A percentile compares a stretch with the other conserved stretches of the same genome.
phyloP scores from a whole-genome alignment of 1,139 yeast genomes.

The Fermentozyma sake region DNA sequence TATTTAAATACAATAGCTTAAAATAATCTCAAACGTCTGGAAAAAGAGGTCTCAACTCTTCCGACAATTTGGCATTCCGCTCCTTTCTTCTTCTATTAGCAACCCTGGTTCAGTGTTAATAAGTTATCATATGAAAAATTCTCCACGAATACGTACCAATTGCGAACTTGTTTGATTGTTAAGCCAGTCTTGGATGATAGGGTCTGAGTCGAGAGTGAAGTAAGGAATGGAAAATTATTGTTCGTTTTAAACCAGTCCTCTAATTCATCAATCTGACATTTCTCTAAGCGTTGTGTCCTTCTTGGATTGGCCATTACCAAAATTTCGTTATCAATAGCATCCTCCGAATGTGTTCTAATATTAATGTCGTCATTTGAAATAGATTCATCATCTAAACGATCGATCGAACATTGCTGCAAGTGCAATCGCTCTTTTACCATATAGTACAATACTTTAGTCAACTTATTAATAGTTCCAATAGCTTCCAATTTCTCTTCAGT shows the following conservation, averaged over 20 bases:
- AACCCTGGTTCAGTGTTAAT: constrained; percentile 8
- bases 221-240: constrained; percentile 4
- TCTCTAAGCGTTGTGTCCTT: background rate
- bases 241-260: constrained; percentile 7
- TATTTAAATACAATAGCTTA: constrained; percentile 3
- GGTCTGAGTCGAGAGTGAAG: background rate
- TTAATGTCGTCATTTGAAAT: no score
- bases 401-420: constrained; percentile 1
- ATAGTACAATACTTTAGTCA: background rate
- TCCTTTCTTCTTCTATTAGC: constrained; percentile 11
- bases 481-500: constrained; percentile 1
- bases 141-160: constrained; percentile 12
- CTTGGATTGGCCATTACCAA: no score
- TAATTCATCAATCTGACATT: constrained; percentile 2
- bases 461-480: constrained; percentile 1
- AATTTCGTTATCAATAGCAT: no score
- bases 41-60: no score
- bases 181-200: constrained; percentile 5
- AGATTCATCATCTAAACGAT: no score
- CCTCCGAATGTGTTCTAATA: no score
- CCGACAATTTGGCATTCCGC: constrained; percentile 5
- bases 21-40: constrained; percentile 5
- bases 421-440: constrained; percentile 3
- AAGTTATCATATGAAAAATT: background rate
- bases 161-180: constrained; percentile 7